Evolutionary conservation across 1,139 yeast genomes (phyloP).

Genomic region (Blastobotrys indianensis): DNA sequence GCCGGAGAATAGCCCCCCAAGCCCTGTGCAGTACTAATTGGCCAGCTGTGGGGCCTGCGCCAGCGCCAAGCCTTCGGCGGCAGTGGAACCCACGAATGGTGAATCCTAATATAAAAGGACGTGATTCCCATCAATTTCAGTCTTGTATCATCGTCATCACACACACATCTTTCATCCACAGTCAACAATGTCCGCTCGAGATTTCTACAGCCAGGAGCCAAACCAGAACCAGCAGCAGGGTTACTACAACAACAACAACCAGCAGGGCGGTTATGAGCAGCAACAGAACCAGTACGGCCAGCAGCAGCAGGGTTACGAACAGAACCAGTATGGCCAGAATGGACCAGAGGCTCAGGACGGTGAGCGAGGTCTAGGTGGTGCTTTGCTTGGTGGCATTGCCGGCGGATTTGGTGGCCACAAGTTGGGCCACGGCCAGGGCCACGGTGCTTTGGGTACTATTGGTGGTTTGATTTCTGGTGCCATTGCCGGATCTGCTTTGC

Average conservation of each 20-base stretch:
- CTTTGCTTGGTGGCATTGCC: slow-evolving; percentile 54
- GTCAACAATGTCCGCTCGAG: slow-evolving; percentile 14
- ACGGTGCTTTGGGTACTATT: slow-evolving; percentile 48
- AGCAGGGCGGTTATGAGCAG: slow-evolving; percentile 4
- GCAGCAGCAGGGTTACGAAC: slow-evolving; percentile 20
- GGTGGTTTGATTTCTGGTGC: slow-evolving; percentile 62
- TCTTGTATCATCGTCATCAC: too few relatives aligned
- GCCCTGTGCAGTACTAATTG: too few relatives aligned
- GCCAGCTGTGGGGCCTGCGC: too few relatives aligned
- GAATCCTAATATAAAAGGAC: too few relatives aligned
- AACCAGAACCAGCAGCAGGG: slow-evolving; percentile 10
- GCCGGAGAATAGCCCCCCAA: too few relatives aligned
- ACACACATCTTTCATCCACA: too few relatives aligned
- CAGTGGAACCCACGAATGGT: too few relatives aligned
- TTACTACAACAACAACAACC: slow-evolving; percentile 3
- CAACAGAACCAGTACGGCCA: slow-evolving; percentile 11
- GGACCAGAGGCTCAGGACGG: slow-evolving; percentile 32
- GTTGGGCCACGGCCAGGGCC: slow-evolving; percentile 42
- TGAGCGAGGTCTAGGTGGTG: slow-evolving; percentile 53
- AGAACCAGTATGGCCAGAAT: slow-evolving; percentile 12
- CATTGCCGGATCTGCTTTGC: slow-evolving; percentile 50
- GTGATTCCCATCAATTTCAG: too few relatives aligned
- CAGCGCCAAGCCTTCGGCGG: too few relatives aligned
- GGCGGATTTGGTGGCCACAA: slow-evolving; percentile 46
- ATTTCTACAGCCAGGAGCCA: slow-evolving; percentile 12